Percentiles rank a stretch among this genome's conserved stretches.
Conservation (phyloP, 2,329 filamentous ascomycete species). For the Sporothrix globosa region DNA sequence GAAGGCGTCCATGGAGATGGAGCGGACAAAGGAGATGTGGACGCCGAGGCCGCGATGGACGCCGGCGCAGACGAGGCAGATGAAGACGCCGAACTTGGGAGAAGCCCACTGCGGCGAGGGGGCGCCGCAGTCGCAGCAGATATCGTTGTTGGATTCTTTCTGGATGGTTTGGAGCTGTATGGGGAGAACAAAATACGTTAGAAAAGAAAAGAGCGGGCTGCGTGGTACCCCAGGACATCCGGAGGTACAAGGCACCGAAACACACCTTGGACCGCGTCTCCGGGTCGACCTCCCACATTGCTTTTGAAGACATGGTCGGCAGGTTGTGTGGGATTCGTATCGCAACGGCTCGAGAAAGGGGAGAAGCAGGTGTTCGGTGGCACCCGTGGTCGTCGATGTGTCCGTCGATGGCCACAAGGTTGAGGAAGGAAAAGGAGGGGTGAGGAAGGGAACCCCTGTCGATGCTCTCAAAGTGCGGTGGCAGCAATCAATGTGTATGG, state of each 20-base stretch:
- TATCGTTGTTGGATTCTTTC: constrained; percentile 84
- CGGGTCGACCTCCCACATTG: constrained; percentile 98
- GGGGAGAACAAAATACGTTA: neutral
- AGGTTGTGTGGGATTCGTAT: neutral
- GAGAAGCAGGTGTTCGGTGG: neutral
- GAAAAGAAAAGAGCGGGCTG: neutral
- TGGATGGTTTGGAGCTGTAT: constrained; percentile 82
- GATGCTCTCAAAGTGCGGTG: neutral
- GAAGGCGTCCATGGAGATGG: constrained; percentile 98
- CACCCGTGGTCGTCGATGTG: constrained; percentile 11
- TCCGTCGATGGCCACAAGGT: neutral
- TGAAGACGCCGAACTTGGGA: constrained; percentile 98
- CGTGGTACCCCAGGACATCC: neutral
- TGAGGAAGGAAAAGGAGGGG: neutral
- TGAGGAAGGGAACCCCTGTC: constrained; percentile 12
- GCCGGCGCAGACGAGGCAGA: constrained; percentile 94
- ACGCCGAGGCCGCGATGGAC: constrained; percentile 93
- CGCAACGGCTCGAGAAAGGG: neutral
- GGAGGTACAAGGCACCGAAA: neutral
- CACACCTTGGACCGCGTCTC: constrained; percentile 92
- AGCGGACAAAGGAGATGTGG: constrained; percentile 97
- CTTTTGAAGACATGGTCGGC: constrained; percentile 65
- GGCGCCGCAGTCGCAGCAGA: constrained; percentile 93
- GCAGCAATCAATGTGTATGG: neutral
- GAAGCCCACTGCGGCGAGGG: constrained; percentile 97